Evolutionary conservation across 2,329 filamentous ascomycete species (phyloP).

Genomic region (Colletotrichum cuscutae): DNA sequence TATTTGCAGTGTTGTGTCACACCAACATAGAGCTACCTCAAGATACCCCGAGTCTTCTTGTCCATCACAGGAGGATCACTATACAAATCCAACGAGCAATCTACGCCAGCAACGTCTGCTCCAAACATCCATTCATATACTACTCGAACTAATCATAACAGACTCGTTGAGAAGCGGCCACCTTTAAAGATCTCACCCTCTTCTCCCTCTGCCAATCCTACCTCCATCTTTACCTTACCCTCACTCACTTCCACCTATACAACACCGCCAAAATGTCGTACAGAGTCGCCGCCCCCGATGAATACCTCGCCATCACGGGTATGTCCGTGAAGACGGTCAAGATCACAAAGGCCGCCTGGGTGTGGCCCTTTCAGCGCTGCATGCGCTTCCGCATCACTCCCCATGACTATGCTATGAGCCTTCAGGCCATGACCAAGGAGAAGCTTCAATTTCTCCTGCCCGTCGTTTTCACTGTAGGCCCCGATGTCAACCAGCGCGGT

Average conservation of each 20-base stretch:
- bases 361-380: conserved; percentile 77
- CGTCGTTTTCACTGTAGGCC: conserved; percentile 87
- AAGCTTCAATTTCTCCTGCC: conserved; percentile 86
- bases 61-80: too few species aligned
- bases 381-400: conserved; percentile 73
- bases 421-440: conserved; percentile 90
- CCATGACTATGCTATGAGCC: conserved; percentile 83
- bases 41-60: neutral
- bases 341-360: conserved; percentile 81
- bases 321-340: conserved; percentile 78
- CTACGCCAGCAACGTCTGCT: neutral
- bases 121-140: neutral
- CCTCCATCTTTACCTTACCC: neutral
- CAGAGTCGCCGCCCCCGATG: conserved; percentile 77
- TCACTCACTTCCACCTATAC: conserved; percentile 38
- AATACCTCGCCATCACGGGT: conserved; percentile 90
- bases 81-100: neutral
- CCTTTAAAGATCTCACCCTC: neutral
- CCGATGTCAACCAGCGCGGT: conserved; percentile 73
- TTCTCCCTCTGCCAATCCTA: neutral
- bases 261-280: conserved; percentile 64
- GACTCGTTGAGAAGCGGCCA: neutral
- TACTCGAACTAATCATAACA: neutral
- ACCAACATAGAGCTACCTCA: neutral
- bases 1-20: neutral